Base-by-base conservation (phyloP, 106 monocot genomes). In the Agapanthus africanus region DNA sequence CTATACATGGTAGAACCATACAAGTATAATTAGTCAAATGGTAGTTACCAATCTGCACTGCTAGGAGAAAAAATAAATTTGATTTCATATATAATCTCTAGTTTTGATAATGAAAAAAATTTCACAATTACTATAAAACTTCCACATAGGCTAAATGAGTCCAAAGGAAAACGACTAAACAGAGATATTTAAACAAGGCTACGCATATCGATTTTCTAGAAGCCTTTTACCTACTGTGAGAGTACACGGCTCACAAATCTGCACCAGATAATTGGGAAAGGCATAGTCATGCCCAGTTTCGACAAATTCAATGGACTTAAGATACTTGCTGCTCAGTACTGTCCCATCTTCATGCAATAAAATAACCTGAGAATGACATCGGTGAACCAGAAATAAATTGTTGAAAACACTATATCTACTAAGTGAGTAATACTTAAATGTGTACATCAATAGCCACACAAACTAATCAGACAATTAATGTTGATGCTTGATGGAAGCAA, bases 321-420 rank as follows among this genome's bases (percentile, higher is more conserved):
- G 66, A 42, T 74, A 79, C 66, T 82, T 86, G 67, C 79, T 82
- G 67, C 59, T 63, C 21, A 86, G 73, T 51, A 82, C 35, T 34
- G 22, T 21, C 42, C 77, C 79, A 67, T 82, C 79, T 74, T 86
- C 82, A 65, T 74, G 76, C 23, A 77, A 63, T 51, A 86, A 71
- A 54, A 70, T 34, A 59, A 79, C 63, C 82, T 86, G 74, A 40
- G 35, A 42, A 7, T 27, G 36, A n/a, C n/a, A n/a, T n/a, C n/a
- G n/a, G n/a, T n/a, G n/a, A n/a, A n/a, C n/a, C n/a, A n/a, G n/a
- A n/a, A n/a, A n/a, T n/a, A n/a, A n/a, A n/a, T n/a, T n/a, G n/a
- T n/a, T n/a, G n/a, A n/a, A n/a, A n/a, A n/a, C n/a, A n/a, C n/a
- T n/a, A n/a, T n/a, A n/a, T n/a, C n/a, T n/a, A n/a, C n/a, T n/a